These are phyloP conservation scores for Lachnellula suecica DNA, from an alignment of 2,329 filamentous ascomycete genomes.

Conservation along the genomic window DNA sequence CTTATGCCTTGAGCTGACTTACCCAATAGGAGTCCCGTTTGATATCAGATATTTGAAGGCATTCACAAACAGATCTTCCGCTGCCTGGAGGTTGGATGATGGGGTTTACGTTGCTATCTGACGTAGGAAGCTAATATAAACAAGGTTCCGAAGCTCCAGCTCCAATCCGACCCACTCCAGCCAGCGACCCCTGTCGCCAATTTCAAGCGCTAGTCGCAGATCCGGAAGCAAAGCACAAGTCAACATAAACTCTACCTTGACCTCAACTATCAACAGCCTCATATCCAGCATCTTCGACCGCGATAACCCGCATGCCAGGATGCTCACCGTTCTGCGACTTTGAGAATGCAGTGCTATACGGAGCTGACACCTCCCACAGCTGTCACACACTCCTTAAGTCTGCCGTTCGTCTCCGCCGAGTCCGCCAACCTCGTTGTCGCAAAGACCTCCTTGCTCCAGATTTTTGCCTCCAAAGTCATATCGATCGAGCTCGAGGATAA, in stretches of 20 bases:
- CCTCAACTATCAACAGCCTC: background rate
- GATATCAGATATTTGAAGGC: background rate
- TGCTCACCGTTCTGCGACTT: conserved; percentile 6
- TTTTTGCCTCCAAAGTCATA: conserved; percentile 74
- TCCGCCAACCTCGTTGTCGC: conserved; percentile 86
- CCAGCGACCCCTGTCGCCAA: too few relatives aligned
- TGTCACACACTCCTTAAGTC: conserved; percentile 80
- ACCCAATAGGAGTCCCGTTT: too few relatives aligned
- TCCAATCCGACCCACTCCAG: too few relatives aligned
- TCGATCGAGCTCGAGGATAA: conserved; percentile 53
- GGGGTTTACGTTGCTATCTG: conserved; percentile 2
- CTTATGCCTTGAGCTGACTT: too few relatives aligned
- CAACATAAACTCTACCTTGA: background rate
- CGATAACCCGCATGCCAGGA: conserved; percentile 7
- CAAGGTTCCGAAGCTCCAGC: conserved; percentile 8
- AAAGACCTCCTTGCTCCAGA: conserved; percentile 88
- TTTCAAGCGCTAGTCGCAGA: background rate
- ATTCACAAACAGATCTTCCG: background rate
- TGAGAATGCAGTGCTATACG: conserved; percentile 91
- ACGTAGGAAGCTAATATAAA: conserved; percentile 17
- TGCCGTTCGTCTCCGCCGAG: conserved; percentile 74
- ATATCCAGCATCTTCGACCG: background rate
- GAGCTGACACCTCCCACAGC: conserved; percentile 93
- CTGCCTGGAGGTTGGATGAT: background rate
- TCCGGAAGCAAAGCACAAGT: background rate